phyloP scores from a whole-genome alignment of 1,284 basidiomycete genomes.

The Puccinia horiana region DNA sequence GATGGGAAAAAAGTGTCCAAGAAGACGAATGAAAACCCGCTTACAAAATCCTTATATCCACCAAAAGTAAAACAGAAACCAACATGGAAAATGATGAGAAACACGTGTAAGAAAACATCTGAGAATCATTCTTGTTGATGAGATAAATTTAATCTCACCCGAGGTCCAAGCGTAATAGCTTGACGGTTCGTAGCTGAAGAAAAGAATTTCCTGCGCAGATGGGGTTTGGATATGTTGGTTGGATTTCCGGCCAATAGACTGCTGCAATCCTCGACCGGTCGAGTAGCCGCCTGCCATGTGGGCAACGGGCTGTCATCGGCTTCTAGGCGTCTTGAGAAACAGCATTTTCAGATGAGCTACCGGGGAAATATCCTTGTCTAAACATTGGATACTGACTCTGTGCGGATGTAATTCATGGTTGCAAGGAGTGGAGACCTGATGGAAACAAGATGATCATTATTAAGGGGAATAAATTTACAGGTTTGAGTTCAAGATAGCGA shows the following conservation, averaged over 20 bases:
- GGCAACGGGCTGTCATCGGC: conserved; percentile 36
- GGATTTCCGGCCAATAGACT: not conserved
- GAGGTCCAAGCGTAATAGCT: too few relatives aligned
- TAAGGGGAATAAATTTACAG: not conserved
- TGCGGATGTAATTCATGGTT: conserved; percentile 44
- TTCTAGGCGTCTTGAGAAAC: conserved; percentile 33
- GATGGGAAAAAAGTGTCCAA: not conserved
- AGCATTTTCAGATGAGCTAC: not conserved
- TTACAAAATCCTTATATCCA: conserved; percentile 21
- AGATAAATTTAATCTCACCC: too few relatives aligned
- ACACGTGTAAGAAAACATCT: not conserved
- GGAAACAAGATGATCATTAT: not conserved
- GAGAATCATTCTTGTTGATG: not conserved
- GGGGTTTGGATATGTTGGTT: conserved; percentile 1
- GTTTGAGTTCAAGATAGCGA: not conserved
- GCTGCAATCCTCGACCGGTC: conserved; percentile 40
- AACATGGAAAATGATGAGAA: not conserved
- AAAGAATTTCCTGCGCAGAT: conserved; percentile 30
- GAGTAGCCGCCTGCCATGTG: conserved; percentile 17
- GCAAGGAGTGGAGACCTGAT: conserved; percentile 47
- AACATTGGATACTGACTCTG: not conserved
- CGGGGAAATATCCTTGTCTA: not conserved
- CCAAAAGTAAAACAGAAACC: not conserved
- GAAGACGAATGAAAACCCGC: too few relatives aligned
- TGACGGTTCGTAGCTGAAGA: conserved; percentile 24